Evolutionary conservation across 257 asterid genomes (phyloP), one percentile per base, ranked within the genome.

Genomic region (Gentiana macrophylla): DNA sequence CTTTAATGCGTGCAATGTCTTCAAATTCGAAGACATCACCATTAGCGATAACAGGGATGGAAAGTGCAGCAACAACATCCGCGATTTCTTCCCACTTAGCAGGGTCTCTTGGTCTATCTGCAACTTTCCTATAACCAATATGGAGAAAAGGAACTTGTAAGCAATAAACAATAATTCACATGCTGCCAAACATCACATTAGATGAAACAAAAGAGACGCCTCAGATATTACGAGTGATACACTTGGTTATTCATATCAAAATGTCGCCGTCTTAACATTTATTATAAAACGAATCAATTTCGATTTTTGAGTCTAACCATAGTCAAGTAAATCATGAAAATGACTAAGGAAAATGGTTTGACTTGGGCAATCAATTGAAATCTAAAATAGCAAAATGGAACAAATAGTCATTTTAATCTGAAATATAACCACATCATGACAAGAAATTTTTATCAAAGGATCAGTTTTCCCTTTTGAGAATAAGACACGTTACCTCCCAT

Each of bases 81-180:
- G 95, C 94, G 63, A 90, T 86, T 65, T 84, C 96, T 71, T 62
- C 53, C 98, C 96, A 90, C 74, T 86, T 83, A 33, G 98, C 96
- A 47, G 94, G 96, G 78, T 90, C 98, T 74, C 95, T 84, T 58
- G 98, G 98, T 77, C 98, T 86, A 60, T 90, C 98, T 32, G 89
- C 82, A 46, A 90, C 94, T 78, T 73, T 80, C 84, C 98, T 90
- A 41, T 8, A 52, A 56, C 69, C 68, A 63, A 55, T 43, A 70
- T 8, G 36, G 10, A 53, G 4, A 44, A 32, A 34, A 55, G 50
- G 64, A 35, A 32, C 1, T 35, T 61, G 35, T 50, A 37, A 38
- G 11, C 36, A 34, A 46, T 35, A 50, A 67, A 35, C 33, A 52
- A 41, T 5, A 5, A 10, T 5, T 10, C 46, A 41, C 46, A 41